Conservation (phyloP, 2,329 filamentous ascomycete species). For the Claviceps lovelessii region DNA sequence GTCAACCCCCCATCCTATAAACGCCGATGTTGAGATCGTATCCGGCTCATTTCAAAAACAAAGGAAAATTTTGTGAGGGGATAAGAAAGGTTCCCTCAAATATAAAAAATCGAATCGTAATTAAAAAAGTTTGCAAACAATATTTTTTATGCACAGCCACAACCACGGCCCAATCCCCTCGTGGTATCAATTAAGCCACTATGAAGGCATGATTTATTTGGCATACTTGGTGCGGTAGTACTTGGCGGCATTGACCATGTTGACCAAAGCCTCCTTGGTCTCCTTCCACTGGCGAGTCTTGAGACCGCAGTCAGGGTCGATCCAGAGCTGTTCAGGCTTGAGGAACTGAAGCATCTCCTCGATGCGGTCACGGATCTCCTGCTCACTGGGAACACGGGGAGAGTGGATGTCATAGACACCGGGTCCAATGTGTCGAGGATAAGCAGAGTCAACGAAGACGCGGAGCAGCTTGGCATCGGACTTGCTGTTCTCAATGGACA, state of each 20-base stretch:
- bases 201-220: slow-evolving; percentile 32
- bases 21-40: slow-evolving; percentile 49
- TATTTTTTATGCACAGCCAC: neutral
- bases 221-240: slow-evolving; percentile 82
- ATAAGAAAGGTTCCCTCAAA: neutral
- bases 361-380: slow-evolving; percentile 97
- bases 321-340: slow-evolving; percentile 97
- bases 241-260: slow-evolving; percentile 98
- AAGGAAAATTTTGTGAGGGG: slow-evolving; percentile 3
- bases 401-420: slow-evolving; percentile 99
- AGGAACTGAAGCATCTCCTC: slow-evolving; percentile 96
- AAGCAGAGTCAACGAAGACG: slow-evolving; percentile 94
- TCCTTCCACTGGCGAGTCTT: slow-evolving; percentile 99
- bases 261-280: slow-evolving; percentile 88
- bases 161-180: slow-evolving; percentile 6
- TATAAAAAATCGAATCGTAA: slow-evolving; percentile 14
- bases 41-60: slow-evolving; percentile 24
- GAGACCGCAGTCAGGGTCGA: slow-evolving; percentile 97
- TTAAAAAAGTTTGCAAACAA: slow-evolving; percentile 17
- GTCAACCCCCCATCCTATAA: slow-evolving; percentile 23
- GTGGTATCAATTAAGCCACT: slow-evolving; percentile 8
- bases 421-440: slow-evolving; percentile 95
- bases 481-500: slow-evolving; percentile 99
- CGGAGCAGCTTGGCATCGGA: slow-evolving; percentile 97
- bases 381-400: slow-evolving; percentile 87